Evolutionary conservation across 2,329 filamentous ascomycete species (phyloP), one percentile per base, ranked within the genome.

Genomic region (Ascochyta lentis): DNA sequence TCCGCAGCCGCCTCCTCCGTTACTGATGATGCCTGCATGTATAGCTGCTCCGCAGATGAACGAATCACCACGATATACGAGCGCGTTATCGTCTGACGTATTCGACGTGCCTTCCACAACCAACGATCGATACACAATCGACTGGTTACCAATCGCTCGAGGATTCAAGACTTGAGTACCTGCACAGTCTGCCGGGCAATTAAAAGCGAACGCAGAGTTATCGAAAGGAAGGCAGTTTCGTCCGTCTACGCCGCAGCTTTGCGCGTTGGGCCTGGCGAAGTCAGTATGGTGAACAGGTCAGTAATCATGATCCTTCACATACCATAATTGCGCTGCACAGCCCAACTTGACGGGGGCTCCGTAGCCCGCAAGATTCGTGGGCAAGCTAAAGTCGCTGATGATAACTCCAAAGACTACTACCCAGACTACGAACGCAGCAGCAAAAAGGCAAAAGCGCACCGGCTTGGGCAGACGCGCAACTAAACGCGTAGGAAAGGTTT

Each of bases 321-420:
- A 82, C 89, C 90, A 95, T 69, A 90, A 89, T 7, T 85, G 83
- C 43, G 83, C 80, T 15, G 83, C 83, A 72, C 91, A 95, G 13
- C 84, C 80, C 48, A 94, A 83, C 56, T 82, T 80, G 42, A 83
- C 80, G 0, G 90, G 89, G 42, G 78, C 79, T n/a, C 89, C 89
- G 78, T 87, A 90, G 39, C 84, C 87, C n/a, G 81, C 82, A 47
- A 93, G 83, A 60, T 89, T 84, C 23, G 81, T 67, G 1, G 79
- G 75, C 45, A 79, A 75, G 15, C 84, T 81, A 46, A 86, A 86
- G 51, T 83, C 79, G 61, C 86, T 84, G 73, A 90, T 83, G 31
- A 93, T 82, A 26, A 91, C 72, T 23, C 84, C 83, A 71, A 93
- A 93, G 1, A 84, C 78, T 29, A 89, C 73, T 15, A 90, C 74